phyloP scores from a whole-genome alignment of 495 filamentous ascomycete genomes.

The Lineolata rhizophorae region DNA sequence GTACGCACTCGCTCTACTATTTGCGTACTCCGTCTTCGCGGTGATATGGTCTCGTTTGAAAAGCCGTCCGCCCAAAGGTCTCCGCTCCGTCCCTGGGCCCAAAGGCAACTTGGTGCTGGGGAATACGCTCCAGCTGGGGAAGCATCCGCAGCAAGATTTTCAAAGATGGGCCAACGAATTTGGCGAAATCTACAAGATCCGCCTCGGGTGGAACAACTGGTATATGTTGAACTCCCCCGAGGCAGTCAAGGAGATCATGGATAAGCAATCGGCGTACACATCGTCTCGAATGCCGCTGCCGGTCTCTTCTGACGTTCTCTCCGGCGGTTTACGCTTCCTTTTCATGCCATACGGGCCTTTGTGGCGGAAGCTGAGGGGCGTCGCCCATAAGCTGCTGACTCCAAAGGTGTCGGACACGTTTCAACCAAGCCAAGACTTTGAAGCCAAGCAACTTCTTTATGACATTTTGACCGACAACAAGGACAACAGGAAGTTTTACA shows the following conservation, averaged over 20 bases:
- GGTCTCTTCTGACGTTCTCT: constrained; percentile 6
- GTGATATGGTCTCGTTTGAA: too few relatives aligned
- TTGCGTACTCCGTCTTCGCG: too few relatives aligned
- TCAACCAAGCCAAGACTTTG: constrained; percentile 9
- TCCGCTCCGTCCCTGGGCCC: constrained; percentile 5
- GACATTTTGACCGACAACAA: constrained; percentile 5
- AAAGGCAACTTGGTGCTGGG: constrained; percentile 5
- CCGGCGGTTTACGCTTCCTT: constrained; percentile 8
- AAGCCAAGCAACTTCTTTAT: constrained; percentile 7
- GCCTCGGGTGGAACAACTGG: constrained; percentile 10
- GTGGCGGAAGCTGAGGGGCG: constrained; percentile 8
- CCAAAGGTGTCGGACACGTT: constrained; percentile 6
- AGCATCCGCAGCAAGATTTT: constrained; percentile 6
- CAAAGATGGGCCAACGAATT: constrained; percentile 4
- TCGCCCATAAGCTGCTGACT: constrained; percentile 8
- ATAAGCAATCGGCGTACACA: constrained; percentile 6
- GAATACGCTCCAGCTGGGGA: constrained; percentile 7
- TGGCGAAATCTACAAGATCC: constrained; percentile 8
- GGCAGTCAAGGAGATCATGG: constrained; percentile 9
- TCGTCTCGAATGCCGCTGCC: constrained; percentile 4
- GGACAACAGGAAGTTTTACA: constrained; percentile 4
- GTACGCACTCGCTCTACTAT: too few relatives aligned
- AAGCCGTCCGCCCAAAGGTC: constrained; percentile 2
- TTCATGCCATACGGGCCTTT: constrained; percentile 7
- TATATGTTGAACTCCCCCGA: constrained; percentile 8